Base-by-base conservation (phyloP, 2,329 filamentous ascomycete species). In the Zalaria obscura region DNA sequence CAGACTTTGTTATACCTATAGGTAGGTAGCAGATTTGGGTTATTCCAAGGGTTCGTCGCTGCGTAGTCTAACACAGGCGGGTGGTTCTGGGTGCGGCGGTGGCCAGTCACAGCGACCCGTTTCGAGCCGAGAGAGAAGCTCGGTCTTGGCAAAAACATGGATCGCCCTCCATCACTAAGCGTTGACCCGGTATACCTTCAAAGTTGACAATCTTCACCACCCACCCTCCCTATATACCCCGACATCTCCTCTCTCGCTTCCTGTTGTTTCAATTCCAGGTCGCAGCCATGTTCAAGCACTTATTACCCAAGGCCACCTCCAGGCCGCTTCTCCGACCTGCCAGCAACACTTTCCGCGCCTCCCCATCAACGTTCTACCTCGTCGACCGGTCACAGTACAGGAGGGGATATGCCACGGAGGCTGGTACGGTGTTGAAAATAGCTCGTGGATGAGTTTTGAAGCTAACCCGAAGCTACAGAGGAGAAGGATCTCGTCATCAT, bases 401-500 rank as follows among this genome's bases (percentile, higher is more conserved):
- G 63, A 72, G 72, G 62, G 67, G 66, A 47, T 73, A 70, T 56
- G 73, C 73, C 38, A 72, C 67, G 50, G 65, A 72, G 54, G 60
- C 72, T 59, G 65, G 66, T 70, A 52, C 45, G 51, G 32, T 18
- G 42, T 39, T 46, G 42, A 35, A 54, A 52, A 39, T 47, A 47
- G 35, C 50, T 47, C 39, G 40, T 49, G 6, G 25, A 2, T 26
- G 8, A 25, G 40, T 48, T 31, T 33, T 36, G 5, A 18, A 8
- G 26, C 39, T 35, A 37, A 46, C 11, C 27, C 34, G 9, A 28
- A 25, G 25, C 27, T 39, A 26, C 63, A 86, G 86, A 88, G 65
- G 86, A 95, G 65, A 93, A 94, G 67, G 91, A 98, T 65, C 74
- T 98, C 42, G 82, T 98, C 59, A 88, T 98, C 67, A 94, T 98